These are phyloP conservation scores for Ganoderma resinaceum DNA, from an alignment of 1,284 basidiomycete species.

Conservation along the genomic window DNA sequence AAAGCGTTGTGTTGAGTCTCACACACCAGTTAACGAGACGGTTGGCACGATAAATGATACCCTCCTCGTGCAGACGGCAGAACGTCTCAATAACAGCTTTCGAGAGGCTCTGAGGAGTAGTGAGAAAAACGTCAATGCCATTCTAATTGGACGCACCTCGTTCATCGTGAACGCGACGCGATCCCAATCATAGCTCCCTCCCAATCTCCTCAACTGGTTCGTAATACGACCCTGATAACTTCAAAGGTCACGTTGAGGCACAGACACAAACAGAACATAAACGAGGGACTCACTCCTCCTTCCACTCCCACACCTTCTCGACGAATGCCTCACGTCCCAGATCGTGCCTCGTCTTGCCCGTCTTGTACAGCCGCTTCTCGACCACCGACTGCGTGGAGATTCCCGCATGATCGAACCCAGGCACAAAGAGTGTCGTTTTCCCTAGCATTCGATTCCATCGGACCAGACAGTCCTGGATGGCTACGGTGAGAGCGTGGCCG, in stretches of 20 bases:
- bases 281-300: constrained; percentile 78
- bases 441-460: constrained; percentile 98
- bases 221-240: constrained; percentile 94
- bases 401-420: constrained; percentile 98
- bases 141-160: constrained; percentile 57
- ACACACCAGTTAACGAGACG: constrained; percentile 99
- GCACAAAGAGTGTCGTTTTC: constrained; percentile 89
- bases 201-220: constrained; percentile 88
- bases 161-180: constrained; percentile 97
- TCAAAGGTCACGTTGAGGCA: constrained; percentile 1
- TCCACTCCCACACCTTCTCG: constrained; percentile 95
- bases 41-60: constrained; percentile 95
- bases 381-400: constrained; percentile 99
- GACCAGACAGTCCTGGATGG: constrained; percentile 90
- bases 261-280: background rate
- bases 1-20: constrained; percentile 93
- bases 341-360: constrained; percentile 89
- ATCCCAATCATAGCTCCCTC: constrained; percentile 95
- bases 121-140: background rate
- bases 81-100: constrained; percentile 94
- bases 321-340: constrained; percentile 94
- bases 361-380: constrained; percentile 91
- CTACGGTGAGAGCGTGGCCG: constrained; percentile 93
- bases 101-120: constrained; percentile 63
- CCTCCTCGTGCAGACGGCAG: constrained; percentile 91